Conservation (phyloP, 257 asterid species). For the Mitragyna speciosa region DNA sequence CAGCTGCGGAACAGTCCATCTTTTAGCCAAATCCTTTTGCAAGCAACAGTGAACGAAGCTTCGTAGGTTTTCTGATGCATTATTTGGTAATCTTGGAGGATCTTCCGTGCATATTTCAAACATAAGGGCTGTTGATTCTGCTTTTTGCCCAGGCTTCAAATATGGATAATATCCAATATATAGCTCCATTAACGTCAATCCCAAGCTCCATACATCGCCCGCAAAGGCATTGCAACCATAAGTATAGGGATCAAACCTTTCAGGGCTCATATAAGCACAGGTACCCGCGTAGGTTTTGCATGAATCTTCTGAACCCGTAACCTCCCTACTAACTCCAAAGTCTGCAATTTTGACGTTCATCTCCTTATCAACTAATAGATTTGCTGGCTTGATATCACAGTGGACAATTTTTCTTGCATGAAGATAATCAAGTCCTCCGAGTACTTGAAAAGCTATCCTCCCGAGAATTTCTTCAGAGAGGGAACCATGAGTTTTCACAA, state of each 20-base stretch:
- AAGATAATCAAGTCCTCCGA: background rate
- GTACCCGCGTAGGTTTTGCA: slow-evolving; percentile 9
- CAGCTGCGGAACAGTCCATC: background rate
- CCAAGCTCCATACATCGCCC: slow-evolving; percentile 14
- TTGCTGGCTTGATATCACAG: slow-evolving; percentile 11
- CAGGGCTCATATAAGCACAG: slow-evolving; percentile 17
- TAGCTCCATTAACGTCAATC: background rate
- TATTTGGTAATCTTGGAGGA: background rate
- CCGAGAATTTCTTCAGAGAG: background rate
- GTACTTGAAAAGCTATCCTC: background rate
- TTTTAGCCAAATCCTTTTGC: background rate
- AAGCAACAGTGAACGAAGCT: background rate
- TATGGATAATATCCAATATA: background rate
- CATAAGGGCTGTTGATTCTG: background rate
- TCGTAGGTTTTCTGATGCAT: background rate
- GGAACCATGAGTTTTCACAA: background rate
- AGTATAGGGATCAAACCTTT: slow-evolving; percentile 10
- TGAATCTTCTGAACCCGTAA: background rate
- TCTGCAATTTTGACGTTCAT: slow-evolving; percentile 8
- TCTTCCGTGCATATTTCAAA: background rate
- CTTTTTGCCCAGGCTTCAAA: background rate
- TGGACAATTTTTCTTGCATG: slow-evolving; percentile 6
- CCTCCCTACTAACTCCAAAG: background rate
- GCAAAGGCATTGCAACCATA: slow-evolving; percentile 5
- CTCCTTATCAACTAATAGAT: background rate